Conservation (phyloP, 1,284 basidiomycete genomes). For the Tilletia setariae region DNA sequence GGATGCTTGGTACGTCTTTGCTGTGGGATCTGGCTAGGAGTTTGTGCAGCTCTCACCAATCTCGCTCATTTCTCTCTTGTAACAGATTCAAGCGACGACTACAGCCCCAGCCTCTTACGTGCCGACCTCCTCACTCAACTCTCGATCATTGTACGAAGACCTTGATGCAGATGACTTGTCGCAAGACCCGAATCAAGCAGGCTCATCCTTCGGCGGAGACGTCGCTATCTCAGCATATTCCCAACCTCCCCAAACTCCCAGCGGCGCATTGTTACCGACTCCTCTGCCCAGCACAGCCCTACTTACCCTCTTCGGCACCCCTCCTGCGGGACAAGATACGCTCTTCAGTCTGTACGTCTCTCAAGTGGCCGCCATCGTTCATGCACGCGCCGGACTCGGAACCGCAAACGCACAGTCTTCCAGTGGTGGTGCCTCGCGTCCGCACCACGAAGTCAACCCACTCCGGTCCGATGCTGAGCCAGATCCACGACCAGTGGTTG, state of each 20-base stretch:
- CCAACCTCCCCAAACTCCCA: conserved; percentile 30
- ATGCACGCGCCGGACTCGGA: conserved; percentile 58
- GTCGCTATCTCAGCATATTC: conserved; percentile 1
- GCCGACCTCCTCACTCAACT: background rate
- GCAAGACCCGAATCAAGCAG: background rate
- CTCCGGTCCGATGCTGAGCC: background rate
- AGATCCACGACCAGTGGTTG: conserved; percentile 28
- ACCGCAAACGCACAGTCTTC: too few species aligned
- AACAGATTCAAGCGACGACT: conserved; percentile 12
- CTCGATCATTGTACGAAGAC: background rate
- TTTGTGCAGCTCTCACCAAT: background rate
- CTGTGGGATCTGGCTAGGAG: too few species aligned
- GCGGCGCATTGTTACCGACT: conserved; percentile 53
- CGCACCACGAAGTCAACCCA: conserved; percentile 65
- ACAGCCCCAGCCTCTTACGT: background rate
- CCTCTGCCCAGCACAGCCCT: conserved; percentile 72
- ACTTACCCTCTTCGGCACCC: conserved; percentile 70
- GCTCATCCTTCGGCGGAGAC: background rate
- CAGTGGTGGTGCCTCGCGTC: conserved; percentile 54
- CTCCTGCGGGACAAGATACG: conserved; percentile 63
- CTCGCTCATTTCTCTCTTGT: background rate
- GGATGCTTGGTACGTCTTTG: conserved; percentile 23
- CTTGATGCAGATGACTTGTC: background rate
- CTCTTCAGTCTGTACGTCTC: conserved; percentile 76
- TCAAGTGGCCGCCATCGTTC: conserved; percentile 83